Base-by-base conservation (phyloP, 176 grass and related monocot genomes). In the Oropetium thomaeum region DNA sequence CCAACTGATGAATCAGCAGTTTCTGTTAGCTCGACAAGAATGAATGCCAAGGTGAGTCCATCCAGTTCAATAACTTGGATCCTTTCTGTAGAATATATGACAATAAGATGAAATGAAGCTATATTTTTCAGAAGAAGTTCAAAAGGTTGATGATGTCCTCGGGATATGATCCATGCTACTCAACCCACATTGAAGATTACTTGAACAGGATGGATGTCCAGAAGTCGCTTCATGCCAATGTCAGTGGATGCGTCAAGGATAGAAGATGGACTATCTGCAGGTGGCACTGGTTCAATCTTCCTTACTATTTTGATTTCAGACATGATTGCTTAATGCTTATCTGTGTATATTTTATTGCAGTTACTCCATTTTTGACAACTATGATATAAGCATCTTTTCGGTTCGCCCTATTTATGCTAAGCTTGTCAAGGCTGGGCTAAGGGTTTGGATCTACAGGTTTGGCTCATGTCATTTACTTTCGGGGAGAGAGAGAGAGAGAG, bases 381-480 rank as follows among this genome's bases (percentile, higher is more conserved):
- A 90, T 51, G 26, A 90, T 29, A 13, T 69, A 40, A 29, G 73
- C 11, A 80, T 90, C 10, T 90, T 90, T 65, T 90, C 90, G 39
- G 71, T 97, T 64, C 81, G 89, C 55, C 87, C 79, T 28, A 88
- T 97, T 87, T 92, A 97, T 10, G 42, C 13, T 16, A 92, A 92
- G 71, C 90, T 97, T 47, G 58, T 90, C 35, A 92, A 84, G 71
- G 90, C 85, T 45, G 93, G 93, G 11, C 70, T 97, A 65, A 88
- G 87, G 68, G 67, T 97, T 71, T 97, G 93, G 90, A 25, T 93
- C 35, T 97, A 97, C 87, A 97, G 93, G 93, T 97, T 78, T 69
- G 83, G 10, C 9, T 68, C 69, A 38, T 81, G 37, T 14, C 63
- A n/a, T n/a, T n/a, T n/a, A n/a, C 44, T 15, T 47, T 47, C 19